A percentile compares a stretch with the other conserved stretches of the same genome.
Conservation (phyloP, 1,139 yeast genomes). For the Kodamaea sp. region DNA sequence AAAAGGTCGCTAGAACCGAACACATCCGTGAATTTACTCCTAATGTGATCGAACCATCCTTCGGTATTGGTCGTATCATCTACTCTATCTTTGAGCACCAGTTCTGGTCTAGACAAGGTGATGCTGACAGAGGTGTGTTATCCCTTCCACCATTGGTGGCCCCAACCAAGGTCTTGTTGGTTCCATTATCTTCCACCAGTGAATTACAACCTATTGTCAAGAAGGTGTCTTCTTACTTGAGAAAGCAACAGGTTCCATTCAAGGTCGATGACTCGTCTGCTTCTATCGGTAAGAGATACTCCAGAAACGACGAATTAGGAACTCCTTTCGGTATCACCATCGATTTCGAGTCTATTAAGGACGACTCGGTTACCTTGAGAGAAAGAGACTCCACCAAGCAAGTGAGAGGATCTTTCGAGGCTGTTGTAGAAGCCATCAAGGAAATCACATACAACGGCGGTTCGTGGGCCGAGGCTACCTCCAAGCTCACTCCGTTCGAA, state of each 20-base stretch:
- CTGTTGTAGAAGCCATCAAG: conserved; percentile 76
- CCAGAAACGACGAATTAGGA: conserved; percentile 98
- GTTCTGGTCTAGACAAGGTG: conserved; percentile 95
- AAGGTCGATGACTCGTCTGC: conserved; percentile 98
- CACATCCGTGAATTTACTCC: conserved; percentile 96
- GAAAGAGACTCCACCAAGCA: conserved; percentile 97
- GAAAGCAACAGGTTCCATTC: conserved; percentile 85
- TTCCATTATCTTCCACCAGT: conserved; percentile 86
- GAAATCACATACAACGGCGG: conserved; percentile 72
- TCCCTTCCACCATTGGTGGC: conserved; percentile 96
- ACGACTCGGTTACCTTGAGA: conserved; percentile 89
- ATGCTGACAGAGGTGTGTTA: conserved; percentile 84
- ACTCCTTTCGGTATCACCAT: conserved; percentile 98
- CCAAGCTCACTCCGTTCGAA: conserved; percentile 63
- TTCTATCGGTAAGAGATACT: conserved; percentile 96
- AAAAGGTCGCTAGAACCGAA: conserved; percentile 76
- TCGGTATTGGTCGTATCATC: conserved; percentile 97
- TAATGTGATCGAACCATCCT: conserved; percentile 97
- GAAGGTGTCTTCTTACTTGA: conserved; percentile 67
- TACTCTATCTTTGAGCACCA: conserved; percentile 92
- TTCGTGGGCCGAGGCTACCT: conserved; percentile 86
- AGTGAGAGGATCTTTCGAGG: conserved; percentile 88
- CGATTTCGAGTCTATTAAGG: conserved; percentile 92
- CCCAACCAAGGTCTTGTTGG: conserved; percentile 95
- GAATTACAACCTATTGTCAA: conserved; percentile 77